phyloP scores from a whole-genome alignment of 2,329 filamentous ascomycete species.

The Diaporthe sp. region DNA sequence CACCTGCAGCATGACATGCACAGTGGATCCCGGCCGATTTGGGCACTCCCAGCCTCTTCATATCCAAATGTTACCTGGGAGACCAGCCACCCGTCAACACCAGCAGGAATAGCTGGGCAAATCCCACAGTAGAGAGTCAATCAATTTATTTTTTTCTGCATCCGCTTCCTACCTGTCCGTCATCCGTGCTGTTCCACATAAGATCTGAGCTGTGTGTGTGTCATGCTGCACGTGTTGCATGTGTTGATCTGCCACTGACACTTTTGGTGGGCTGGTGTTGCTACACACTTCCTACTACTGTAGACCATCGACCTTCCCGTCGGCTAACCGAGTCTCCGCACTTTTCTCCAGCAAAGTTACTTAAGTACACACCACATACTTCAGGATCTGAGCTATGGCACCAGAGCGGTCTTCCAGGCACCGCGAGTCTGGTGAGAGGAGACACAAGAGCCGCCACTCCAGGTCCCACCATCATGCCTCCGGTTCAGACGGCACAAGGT shows the following conservation, averaged over 20 bases:
- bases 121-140: background rate
- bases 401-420: slow-evolving; percentile 41
- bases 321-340: slow-evolving; percentile 28
- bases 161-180: slow-evolving; percentile 3
- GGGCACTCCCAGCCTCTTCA: slow-evolving; percentile 37
- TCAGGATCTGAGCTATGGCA: slow-evolving; percentile 27
- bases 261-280: slow-evolving; percentile 31
- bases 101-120: background rate
- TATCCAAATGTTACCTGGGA: slow-evolving; percentile 36
- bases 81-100: slow-evolving; percentile 42
- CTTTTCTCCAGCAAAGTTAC: slow-evolving; percentile 10
- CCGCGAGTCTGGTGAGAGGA: slow-evolving; percentile 43
- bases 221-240: slow-evolving; percentile 35
- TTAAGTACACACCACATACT: slow-evolving; percentile 25
- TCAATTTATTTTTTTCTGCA: slow-evolving; percentile 27
- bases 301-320: slow-evolving; percentile 9
- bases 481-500: slow-evolving; percentile 37
- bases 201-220: slow-evolving; percentile 32
- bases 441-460: slow-evolving; percentile 44
- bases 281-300: slow-evolving; percentile 6
- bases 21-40: background rate
- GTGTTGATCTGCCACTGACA: slow-evolving; percentile 32
- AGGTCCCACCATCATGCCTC: slow-evolving; percentile 41
- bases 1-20: slow-evolving; percentile 29
- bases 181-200: slow-evolving; percentile 32